A percentile compares a stretch with the other conserved stretches of the same genome.
These are phyloP conservation scores for Loxodes magnus DNA, from an alignment of 73 alveolate genomes.

Conservation along the genomic window DNA sequence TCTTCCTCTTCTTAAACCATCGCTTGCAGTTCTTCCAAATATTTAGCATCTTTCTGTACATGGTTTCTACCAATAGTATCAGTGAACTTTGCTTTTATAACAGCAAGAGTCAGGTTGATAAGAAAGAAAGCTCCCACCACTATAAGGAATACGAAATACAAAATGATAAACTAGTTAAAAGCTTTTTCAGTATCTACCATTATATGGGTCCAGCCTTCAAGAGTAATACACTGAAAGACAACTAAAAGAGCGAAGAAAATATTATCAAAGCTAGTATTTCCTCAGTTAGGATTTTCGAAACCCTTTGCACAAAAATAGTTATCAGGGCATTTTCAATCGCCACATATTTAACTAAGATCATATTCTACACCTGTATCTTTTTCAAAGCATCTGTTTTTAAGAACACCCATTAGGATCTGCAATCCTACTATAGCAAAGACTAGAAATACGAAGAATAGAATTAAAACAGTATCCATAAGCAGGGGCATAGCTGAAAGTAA, in stretches of 20 bases:
- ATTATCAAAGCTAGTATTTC: constrained; percentile 24
- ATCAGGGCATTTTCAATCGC: constrained; percentile 30
- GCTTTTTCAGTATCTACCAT: constrained; percentile 45
- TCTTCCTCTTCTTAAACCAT: not conserved
- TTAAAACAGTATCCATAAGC: constrained; percentile 16
- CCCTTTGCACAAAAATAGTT: constrained; percentile 19
- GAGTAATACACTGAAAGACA: constrained; percentile 52
- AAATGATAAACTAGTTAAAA: constrained; percentile 26
- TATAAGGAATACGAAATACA: constrained; percentile 57
- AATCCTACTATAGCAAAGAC: constrained; percentile 36
- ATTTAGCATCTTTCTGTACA: not conserved
- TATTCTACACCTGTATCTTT: constrained; percentile 44
- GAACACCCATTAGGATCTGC: constrained; percentile 18
- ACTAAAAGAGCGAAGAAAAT: constrained; percentile 43
- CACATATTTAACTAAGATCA: constrained; percentile 14
- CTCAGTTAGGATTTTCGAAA: constrained; percentile 22
- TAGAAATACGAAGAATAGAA: constrained; percentile 22
- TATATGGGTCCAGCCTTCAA: constrained; percentile 83
- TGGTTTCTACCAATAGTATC: constrained; percentile 11
- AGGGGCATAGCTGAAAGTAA: constrained; percentile 24
- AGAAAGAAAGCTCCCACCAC: constrained; percentile 79
- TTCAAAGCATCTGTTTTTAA: constrained; percentile 18
- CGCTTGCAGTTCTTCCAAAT: not conserved
- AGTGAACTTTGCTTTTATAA: constrained; percentile 59
- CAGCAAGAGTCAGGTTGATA: constrained; percentile 77